Evolutionary conservation across 495 filamentous ascomycete species (phyloP), one percentile per base, ranked within the genome.

Genomic region (Aspergillus steynii): DNA sequence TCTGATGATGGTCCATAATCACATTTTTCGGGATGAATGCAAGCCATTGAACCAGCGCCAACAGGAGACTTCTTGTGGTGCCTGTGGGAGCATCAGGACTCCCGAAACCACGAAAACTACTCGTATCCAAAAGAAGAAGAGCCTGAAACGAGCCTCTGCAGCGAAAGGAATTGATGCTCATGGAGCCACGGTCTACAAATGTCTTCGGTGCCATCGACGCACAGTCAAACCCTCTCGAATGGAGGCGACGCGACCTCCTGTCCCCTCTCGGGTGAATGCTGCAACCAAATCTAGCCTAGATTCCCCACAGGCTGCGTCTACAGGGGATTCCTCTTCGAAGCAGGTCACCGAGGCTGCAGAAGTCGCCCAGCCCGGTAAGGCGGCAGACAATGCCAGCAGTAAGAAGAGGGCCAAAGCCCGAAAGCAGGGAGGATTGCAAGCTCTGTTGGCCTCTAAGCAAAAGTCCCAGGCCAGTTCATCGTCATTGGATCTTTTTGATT

Each of bases 351-450:
- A 20, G 25, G 26, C 58, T n/a, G 31, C 45, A 4, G 59, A 60
- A 34, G 27, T 50, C 31, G 42, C 53, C 6, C 54, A 63, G 52
- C 51, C 31, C 29, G 61, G 50, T 59, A 76, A 76, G 47, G 55
- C 68, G 20, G 69, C 53, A 5, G 77, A 79, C 0, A 86, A 84
- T 65, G 71, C 77, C 26, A 84, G 66, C 67, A 88, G 83, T 71
- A 87, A 82, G 65, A 83, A 85, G 56, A 71, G 85, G 68, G 83
- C 82, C 28, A 86, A 86, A 60, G 72, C 81, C 26, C 68, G 85
- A 28, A 88, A 87, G 60, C 77, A 86, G 59, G 79, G 81, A 14
- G 79, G 84, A 2, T 69, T 88, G n/a, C 83, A 86, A 68, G 81
- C 83, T 49, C 65, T 85, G 26, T 68, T 88, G 25, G 82, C 80